Evolutionary conservation across 2,329 filamentous ascomycete genomes (phyloP).

Genomic region (Paecilomyces variotii): DNA sequence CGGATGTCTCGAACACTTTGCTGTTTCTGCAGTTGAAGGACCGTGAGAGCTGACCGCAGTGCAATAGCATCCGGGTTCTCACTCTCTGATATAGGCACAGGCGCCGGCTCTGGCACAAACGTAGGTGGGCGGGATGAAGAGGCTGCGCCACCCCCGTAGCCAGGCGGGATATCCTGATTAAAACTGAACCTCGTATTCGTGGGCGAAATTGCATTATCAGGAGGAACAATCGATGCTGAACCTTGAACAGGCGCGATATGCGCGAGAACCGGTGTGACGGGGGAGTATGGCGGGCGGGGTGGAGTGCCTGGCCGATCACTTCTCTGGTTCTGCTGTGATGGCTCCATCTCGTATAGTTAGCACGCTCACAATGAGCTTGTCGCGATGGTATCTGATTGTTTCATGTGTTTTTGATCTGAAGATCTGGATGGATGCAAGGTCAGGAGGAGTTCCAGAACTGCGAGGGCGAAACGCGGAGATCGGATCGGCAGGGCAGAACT

Average conservation of each 20-base stretch:
- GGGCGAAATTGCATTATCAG: constrained; percentile 20
- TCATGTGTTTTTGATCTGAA: not conserved
- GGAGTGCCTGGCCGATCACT: constrained; percentile 29
- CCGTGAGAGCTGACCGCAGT: constrained; percentile 72
- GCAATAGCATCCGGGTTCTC: constrained; percentile 81
- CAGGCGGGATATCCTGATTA: not conserved
- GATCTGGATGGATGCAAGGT: not conserved
- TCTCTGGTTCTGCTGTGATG: constrained; percentile 9
- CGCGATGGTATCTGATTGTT: not conserved
- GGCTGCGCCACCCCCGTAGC: constrained; percentile 5
- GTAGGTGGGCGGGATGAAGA: constrained; percentile 10
- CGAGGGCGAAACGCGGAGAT: not conserved
- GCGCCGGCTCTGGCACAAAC: constrained; percentile 29
- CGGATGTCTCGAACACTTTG: constrained; percentile 70
- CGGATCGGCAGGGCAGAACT: not conserved
- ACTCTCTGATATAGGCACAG: constrained; percentile 39
- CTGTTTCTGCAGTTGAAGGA: constrained; percentile 77
- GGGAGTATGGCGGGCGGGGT: constrained; percentile 39
- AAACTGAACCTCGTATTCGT: constrained; percentile 10
- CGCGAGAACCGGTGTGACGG: constrained; percentile 38
- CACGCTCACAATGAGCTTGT: not conserved
- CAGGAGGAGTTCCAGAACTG: constrained; percentile 1
- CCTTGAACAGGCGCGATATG: constrained; percentile 23
- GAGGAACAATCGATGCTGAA: constrained; percentile 24
- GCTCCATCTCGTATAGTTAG: constrained; percentile 26